Evolutionary conservation across 192 early-diverging fungal genomes (phyloP).

Genomic region (Podila epicladia): DNA sequence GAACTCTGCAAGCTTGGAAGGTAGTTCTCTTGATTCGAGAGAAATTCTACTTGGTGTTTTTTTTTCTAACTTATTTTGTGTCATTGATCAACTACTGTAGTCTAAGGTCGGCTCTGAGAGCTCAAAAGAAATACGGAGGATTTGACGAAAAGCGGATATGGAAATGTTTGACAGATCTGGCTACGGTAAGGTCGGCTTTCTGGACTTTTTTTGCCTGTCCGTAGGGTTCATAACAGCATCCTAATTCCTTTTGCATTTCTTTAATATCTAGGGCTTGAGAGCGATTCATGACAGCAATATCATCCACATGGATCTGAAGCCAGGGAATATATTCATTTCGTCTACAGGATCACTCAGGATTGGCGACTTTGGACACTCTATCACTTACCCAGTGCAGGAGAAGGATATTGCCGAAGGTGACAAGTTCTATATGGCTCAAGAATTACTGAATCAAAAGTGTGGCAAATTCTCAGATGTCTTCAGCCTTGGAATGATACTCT

Average conservation of each 20-base stretch:
- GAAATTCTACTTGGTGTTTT: too few relatives aligned
- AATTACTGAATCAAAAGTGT: slow-evolving; percentile 76
- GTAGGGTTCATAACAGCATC: neutral
- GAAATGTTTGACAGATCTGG: slow-evolving; percentile 74
- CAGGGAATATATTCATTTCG: slow-evolving; percentile 84
- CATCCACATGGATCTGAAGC: slow-evolving; percentile 93
- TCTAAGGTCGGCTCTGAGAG: slow-evolving; percentile 23
- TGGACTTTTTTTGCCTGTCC: neutral
- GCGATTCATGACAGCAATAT: slow-evolving; percentile 77
- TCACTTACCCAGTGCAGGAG: slow-evolving; percentile 63
- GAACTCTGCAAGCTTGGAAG: slow-evolving; percentile 88
- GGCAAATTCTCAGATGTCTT: slow-evolving; percentile 90
- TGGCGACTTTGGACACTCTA: slow-evolving; percentile 92
- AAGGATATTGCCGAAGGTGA: slow-evolving; percentile 86
- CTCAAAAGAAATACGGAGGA: slow-evolving; percentile 41
- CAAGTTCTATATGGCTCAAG: slow-evolving; percentile 92
- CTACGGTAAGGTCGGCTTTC: slow-evolving; percentile 45
- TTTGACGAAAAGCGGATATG: slow-evolving; percentile 74
- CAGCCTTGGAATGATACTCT: slow-evolving; percentile 90
- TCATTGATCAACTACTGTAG: slow-evolving; percentile 4
- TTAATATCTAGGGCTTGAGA: slow-evolving; percentile 62
- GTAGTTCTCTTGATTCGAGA: slow-evolving; percentile 13
- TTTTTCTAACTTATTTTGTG: too few relatives aligned
- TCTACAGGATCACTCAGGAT: slow-evolving; percentile 78
- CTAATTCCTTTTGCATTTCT: neutral